A percentile compares a stretch with the other conserved stretches of the same genome.
Conservation (phyloP, 192 early-diverging fungal species). For the Umbelopsis sp. region DNA sequence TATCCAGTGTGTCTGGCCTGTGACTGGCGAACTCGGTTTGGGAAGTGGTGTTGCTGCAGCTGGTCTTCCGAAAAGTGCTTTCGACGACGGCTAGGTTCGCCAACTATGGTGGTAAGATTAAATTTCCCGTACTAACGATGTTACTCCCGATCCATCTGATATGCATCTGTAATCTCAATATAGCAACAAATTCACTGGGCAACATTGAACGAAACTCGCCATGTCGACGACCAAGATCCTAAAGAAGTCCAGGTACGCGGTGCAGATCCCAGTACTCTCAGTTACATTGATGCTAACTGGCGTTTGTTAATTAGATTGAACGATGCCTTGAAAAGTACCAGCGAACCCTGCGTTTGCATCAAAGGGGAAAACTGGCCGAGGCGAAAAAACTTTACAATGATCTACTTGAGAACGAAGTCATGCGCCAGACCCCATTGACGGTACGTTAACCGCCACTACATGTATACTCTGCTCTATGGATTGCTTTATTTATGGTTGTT, state of each 20-base stretch:
- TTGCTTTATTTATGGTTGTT: neutral
- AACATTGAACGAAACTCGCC: constrained; percentile 24
- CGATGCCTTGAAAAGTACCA: constrained; percentile 46
- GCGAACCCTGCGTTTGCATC: constrained; percentile 42
- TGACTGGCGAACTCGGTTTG: constrained; percentile 6
- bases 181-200: constrained; percentile 31
- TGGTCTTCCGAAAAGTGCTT: no score
- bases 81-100: constrained; percentile 1
- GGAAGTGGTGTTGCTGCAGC: neutral
- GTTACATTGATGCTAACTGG: neutral
- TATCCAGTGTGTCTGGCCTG: neutral
- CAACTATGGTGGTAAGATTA: constrained; percentile 8
- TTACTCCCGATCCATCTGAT: neutral
- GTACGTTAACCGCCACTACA: constrained; percentile 8
- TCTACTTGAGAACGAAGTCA: constrained; percentile 39
- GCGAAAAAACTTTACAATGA: constrained; percentile 40
- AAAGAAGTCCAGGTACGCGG: constrained; percentile 33
- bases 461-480: neutral
- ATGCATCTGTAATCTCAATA: no score
- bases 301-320: constrained; percentile 38
- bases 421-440: constrained; percentile 39
- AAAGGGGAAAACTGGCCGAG: constrained; percentile 37
- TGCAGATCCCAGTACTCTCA: neutral
- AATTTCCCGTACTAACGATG: neutral
- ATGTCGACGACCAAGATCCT: constrained; percentile 26